Percentiles rank a stretch among this genome's conserved stretches.
Evolutionary conservation across 1,139 yeast genomes (phyloP).

Genomic region (Saccharomyces pastorianus): DNA sequence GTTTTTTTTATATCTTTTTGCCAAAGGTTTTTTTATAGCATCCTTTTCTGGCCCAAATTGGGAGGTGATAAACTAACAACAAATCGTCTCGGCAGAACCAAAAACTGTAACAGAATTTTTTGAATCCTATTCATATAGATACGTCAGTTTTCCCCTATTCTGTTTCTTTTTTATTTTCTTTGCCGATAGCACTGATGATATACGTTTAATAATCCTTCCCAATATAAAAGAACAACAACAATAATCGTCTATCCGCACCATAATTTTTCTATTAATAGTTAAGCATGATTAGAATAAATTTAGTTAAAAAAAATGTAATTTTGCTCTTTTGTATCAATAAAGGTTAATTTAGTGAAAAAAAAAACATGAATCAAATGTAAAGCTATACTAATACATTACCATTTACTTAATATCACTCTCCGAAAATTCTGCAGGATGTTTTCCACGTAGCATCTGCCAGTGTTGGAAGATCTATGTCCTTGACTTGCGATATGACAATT

Average conservation of each 20-base stretch:
- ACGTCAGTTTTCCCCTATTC: neutral
- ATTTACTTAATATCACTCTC: slow-evolving; percentile 6
- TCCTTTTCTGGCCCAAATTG: neutral
- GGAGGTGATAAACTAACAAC: neutral
- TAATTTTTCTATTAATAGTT: neutral
- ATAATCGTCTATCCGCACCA: neutral
- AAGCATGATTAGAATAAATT: neutral
- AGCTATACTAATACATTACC: too few relatives aligned
- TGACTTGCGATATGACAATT: slow-evolving; percentile 58
- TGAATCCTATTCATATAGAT: neutral
- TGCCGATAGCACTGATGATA: too few relatives aligned
- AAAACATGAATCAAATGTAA: too few relatives aligned
- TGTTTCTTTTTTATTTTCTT: neutral
- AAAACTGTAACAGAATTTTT: neutral
- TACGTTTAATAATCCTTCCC: neutral
- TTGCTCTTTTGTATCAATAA: neutral
- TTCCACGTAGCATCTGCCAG: slow-evolving; percentile 57
- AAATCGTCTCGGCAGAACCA: neutral
- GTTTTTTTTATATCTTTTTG: slow-evolving; percentile 2
- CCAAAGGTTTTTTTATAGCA: neutral
- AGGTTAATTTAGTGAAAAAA: neutral
- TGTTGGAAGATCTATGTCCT: slow-evolving; percentile 41
- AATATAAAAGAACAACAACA: neutral
- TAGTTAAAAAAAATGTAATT: neutral
- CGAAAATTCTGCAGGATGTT: slow-evolving; percentile 51